Conservation (phyloP, 768 basidiomycete species). For the Rubroboletus satanas region DNA sequence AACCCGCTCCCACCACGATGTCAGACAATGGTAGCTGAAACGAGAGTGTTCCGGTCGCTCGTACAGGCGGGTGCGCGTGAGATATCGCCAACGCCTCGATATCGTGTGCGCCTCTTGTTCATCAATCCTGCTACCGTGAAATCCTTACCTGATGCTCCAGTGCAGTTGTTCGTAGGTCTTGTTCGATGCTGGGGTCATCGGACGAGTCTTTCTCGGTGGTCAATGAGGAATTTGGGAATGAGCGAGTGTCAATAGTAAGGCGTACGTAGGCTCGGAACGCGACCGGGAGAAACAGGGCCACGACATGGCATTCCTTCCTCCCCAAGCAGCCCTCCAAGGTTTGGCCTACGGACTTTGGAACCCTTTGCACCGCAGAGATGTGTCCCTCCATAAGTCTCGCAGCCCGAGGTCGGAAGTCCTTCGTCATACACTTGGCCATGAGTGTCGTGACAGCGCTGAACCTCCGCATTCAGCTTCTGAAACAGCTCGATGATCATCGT, state of each 20-base stretch:
- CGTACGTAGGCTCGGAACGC: too few species aligned
- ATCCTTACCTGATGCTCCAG: neutral
- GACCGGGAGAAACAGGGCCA: conserved; percentile 3
- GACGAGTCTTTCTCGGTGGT: neutral
- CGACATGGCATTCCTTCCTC: neutral
- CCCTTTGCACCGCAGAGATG: neutral
- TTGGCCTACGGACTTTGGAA: conserved; percentile 1
- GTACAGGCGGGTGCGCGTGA: too few species aligned
- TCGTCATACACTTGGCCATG: conserved; percentile 2
- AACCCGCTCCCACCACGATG: conserved; percentile 7
- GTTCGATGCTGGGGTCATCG: neutral
- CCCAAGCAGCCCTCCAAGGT: neutral
- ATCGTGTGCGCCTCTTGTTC: conserved; percentile 2
- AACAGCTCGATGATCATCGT: neutral
- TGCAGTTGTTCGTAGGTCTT: conserved; percentile 5
- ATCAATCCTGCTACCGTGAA: neutral
- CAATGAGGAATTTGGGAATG: conserved; percentile 15
- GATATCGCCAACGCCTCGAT: conserved; percentile 7
- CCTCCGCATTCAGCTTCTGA: conserved; percentile 9
- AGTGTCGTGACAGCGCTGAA: conserved; percentile 3
- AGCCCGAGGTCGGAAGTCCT: neutral
- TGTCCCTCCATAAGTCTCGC: neutral
- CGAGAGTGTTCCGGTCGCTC: neutral
- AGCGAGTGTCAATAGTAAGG: too few species aligned
- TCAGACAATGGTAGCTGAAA: neutral